A percentile compares a stretch with the other conserved stretches of the same genome.
phyloP scores from a whole-genome alignment of 2,329 filamentous ascomycete species.

The Atkinsonella hypoxylon region DNA sequence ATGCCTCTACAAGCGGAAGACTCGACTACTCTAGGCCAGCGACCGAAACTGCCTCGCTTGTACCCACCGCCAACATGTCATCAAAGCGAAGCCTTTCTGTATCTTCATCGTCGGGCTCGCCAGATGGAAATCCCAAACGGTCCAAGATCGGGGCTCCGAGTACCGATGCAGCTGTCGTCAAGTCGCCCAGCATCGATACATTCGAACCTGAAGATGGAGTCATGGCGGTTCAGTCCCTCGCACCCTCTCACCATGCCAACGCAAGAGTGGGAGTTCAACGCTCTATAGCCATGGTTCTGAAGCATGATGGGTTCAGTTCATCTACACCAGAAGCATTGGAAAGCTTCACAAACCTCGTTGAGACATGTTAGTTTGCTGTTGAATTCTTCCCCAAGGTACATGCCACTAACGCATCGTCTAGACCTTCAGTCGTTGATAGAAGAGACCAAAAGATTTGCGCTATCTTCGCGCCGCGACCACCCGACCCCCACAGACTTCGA shows the following conservation, averaged over 20 bases:
- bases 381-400: background rate
- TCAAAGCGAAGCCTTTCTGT: constrained; percentile 25
- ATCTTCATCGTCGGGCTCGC: constrained; percentile 13
- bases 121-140: constrained; percentile 20
- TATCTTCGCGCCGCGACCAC: constrained; percentile 37
- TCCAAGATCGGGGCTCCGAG: background rate
- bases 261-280: constrained; percentile 33
- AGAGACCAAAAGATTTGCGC: constrained; percentile 33
- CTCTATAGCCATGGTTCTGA: constrained; percentile 41
- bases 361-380: constrained; percentile 37
- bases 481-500: constrained; percentile 48
- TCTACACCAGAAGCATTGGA: constrained; percentile 46
- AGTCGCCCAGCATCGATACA: background rate
- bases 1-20: too few relatives aligned
- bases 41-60: background rate
- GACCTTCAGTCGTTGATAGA: constrained; percentile 38
- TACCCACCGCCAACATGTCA: constrained; percentile 13
- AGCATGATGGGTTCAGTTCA: constrained; percentile 46
- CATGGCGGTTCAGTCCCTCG: constrained; percentile 11
- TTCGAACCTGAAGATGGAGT: constrained; percentile 8
- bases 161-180: background rate
- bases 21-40: too few relatives aligned
- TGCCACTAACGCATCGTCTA: constrained; percentile 18
- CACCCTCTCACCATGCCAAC: constrained; percentile 20
- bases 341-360: constrained; percentile 41